These are phyloP conservation scores for Penicillium sp. DNA, from an alignment of 2,329 filamentous ascomycete genomes.

Conservation along the genomic window DNA sequence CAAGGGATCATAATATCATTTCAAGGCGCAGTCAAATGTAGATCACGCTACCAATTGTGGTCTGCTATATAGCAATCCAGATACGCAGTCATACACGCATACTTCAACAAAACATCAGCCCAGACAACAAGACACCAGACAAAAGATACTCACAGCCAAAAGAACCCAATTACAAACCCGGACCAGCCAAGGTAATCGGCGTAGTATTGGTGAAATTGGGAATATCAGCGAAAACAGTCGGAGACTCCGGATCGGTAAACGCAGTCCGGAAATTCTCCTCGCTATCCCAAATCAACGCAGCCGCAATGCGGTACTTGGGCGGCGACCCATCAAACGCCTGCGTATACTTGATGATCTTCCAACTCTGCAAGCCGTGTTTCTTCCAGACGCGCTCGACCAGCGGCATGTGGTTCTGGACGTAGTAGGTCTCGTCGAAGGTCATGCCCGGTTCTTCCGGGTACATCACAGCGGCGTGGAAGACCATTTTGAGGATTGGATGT, in stretches of 20 bases:
- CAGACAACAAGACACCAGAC: no score
- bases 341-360: slow-evolving; percentile 17
- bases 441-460: slow-evolving; percentile 20
- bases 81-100: no score
- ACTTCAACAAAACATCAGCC: no score
- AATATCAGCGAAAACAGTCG: slow-evolving; percentile 17
- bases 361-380: slow-evolving; percentile 13
- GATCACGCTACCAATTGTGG: no score
- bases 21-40: no score
- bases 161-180: slow-evolving; percentile 2
- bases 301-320: slow-evolving; percentile 15
- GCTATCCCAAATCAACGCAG: slow-evolving; percentile 17
- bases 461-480: slow-evolving; percentile 15
- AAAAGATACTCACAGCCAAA: no score
- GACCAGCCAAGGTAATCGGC: slow-evolving; percentile 17
- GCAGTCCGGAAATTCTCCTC: slow-evolving; percentile 13
- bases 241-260: slow-evolving; percentile 3
- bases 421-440: slow-evolving; percentile 21
- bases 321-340: slow-evolving; percentile 12
- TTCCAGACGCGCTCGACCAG: slow-evolving; percentile 17
- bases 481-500: slow-evolving; percentile 8
- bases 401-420: slow-evolving; percentile 22
- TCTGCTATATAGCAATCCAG: no score
- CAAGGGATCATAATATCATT: no score
- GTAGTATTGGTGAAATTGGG: slow-evolving; percentile 23